Conservation (phyloP, 495 filamentous ascomycete species). For the Chaetomium fimeti region DNA sequence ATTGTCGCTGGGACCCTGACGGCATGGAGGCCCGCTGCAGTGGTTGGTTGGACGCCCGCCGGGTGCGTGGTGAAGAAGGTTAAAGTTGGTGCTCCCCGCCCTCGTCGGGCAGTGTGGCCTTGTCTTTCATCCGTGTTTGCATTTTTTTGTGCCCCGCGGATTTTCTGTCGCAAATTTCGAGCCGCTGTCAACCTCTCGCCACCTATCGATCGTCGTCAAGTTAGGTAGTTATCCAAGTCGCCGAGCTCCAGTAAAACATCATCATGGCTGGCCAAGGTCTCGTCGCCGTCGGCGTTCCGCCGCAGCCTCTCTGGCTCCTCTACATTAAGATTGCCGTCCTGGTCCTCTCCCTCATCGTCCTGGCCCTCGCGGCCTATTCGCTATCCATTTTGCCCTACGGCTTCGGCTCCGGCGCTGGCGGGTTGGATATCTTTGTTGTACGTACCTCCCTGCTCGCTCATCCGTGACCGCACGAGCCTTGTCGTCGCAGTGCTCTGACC, state of each 20-base stretch:
- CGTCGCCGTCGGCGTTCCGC: constrained; percentile 35
- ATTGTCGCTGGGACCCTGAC: background rate
- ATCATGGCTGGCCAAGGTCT: constrained; percentile 35
- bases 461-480: background rate
- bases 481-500: background rate
- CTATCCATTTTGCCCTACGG: constrained; percentile 32
- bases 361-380: constrained; percentile 37
- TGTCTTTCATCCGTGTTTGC: background rate
- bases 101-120: background rate
- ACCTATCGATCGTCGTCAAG: background rate
- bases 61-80: constrained; percentile 3
- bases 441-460: background rate
- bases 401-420: constrained; percentile 29
- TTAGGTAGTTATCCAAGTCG: background rate
- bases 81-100: background rate
- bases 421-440: constrained; percentile 42
- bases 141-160: background rate
- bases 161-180: background rate
- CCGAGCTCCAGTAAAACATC: background rate
- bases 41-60: constrained; percentile 14
- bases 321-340: constrained; percentile 39
- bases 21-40: constrained; percentile 5
- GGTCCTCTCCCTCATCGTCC: constrained; percentile 38
- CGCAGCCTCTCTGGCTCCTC: constrained; percentile 34
- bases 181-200: background rate